These are phyloP conservation scores for Stromatinia cepivora DNA, from an alignment of 2,329 filamentous ascomycete species.

Conservation along the genomic window DNA sequence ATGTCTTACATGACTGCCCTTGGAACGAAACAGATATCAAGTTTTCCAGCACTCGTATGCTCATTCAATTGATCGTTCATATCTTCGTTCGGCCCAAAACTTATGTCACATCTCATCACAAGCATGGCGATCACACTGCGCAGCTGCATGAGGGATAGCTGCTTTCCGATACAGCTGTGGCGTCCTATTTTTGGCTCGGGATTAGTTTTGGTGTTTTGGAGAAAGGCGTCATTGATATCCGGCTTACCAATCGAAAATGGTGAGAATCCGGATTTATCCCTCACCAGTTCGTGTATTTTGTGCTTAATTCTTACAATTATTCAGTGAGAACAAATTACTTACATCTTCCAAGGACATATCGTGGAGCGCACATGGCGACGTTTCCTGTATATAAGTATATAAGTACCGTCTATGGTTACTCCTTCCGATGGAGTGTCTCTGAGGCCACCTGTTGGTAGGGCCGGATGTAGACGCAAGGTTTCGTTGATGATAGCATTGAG, in stretches of 20 bases:
- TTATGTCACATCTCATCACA: neutral
- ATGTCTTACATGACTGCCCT: neutral
- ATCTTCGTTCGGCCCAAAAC: neutral
- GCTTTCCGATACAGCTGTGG: slow-evolving; percentile 37
- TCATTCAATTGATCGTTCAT: neutral
- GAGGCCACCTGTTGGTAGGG: slow-evolving; percentile 30
- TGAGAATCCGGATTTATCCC: slow-evolving; percentile 35
- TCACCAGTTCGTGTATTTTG: slow-evolving; percentile 24
- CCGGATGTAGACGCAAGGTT: slow-evolving; percentile 26
- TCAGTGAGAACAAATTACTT: neutral
- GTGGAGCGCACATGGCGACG: slow-evolving; percentile 23
- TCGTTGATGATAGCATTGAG: slow-evolving; percentile 30
- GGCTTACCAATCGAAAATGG: slow-evolving; percentile 37
- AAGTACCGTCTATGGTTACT: slow-evolving; percentile 20
- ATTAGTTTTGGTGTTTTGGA: neutral
- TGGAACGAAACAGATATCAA: neutral
- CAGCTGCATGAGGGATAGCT: slow-evolving; percentile 40
- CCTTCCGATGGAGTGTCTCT: slow-evolving; percentile 43
- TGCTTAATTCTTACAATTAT: neutral
- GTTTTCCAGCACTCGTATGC: neutral
- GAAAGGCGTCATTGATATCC: neutral
- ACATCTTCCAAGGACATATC: slow-evolving; percentile 24
- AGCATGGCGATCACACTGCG: slow-evolving; percentile 32
- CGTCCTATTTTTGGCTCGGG: neutral
- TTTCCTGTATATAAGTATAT: slow-evolving; percentile 28